Conservation (phyloP, 345 rosid species). For the Salix purpurea region DNA sequence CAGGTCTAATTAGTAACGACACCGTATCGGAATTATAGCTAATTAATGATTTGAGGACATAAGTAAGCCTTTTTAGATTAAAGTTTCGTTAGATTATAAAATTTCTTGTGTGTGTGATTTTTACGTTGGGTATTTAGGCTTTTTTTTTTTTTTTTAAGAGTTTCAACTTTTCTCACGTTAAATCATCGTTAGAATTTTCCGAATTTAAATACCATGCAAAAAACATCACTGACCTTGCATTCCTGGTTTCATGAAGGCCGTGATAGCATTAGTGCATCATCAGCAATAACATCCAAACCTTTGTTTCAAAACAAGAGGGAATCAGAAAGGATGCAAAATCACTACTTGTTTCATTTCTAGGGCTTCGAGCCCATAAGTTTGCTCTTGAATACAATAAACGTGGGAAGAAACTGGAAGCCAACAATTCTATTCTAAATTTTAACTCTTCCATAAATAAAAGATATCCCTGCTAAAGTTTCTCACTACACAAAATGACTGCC, state of each 20-base stretch:
- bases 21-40: not conserved
- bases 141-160: too few relatives aligned
- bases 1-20: not conserved
- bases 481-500: slow-evolving; percentile 1
- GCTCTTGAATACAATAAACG: not conserved
- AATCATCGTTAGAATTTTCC: not conserved
- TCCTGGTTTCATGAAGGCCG: too few relatives aligned
- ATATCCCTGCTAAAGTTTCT: slow-evolving; percentile 8
- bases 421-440: not conserved
- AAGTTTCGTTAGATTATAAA: too few relatives aligned
- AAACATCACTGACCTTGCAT: not conserved
- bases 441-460: slow-evolving; percentile 6
- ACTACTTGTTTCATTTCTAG: slow-evolving; percentile 5
- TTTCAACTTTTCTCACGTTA: not conserved
- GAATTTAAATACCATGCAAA: not conserved
- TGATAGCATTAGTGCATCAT: not conserved
- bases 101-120: too few relatives aligned
- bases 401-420: not conserved
- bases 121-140: too few relatives aligned
- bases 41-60: not conserved
- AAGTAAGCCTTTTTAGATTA: too few relatives aligned
- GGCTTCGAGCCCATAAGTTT: not conserved
- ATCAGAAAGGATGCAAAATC: not conserved
- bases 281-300: not conserved
- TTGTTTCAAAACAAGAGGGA: not conserved